Evolutionary conservation across 441 rosid genomes (phyloP), one percentile per base, ranked within the genome.

Genomic region (Euphorbia celastroides): DNA sequence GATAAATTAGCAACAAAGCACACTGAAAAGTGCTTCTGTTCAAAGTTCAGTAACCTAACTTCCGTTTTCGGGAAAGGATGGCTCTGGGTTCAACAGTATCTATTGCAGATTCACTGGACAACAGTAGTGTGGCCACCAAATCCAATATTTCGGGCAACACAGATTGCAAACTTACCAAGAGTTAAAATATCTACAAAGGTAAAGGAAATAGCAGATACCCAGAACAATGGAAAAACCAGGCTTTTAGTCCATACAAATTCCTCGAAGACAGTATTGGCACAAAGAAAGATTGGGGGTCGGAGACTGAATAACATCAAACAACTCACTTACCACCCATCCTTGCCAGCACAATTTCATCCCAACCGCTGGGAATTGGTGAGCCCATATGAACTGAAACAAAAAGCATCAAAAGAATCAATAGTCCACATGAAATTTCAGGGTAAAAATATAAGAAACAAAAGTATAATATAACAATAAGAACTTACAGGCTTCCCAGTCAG

Each of bases 151-250:
- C n/a, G 77, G 78, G 78, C 66, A 73, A 73, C 69, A 70, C 65
- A 69, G 62, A 69, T 77, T 41, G 72, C 77, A 74, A 52, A 77
- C 81, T 79, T 79, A 78, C 81, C 85, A 76, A 68, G 74, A 65
- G 83, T 83, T 77, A 80, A 78, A 70, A 77, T 84, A 86, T 86
- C 84, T 86, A 86, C 88, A 84, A 62, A 71, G 69, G 77, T 66
- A 75, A 78, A 75, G 75, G 67, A 70, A 70, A 77, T 81, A 62
- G 77, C 82, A 74, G 76, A 71, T 71, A 69, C 77, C 82, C 81
- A 77, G 77, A 69, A 74, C 83, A 70, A 69, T 71, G 74, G 66
- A 73, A 77, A 75, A 71, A 65, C 75, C 66, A 68, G 79, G 77
- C 62, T 38, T 46, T 38, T 67, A 57, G 72, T 68, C 84, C 41